Conservation (phyloP, 805 yeast genomes). For the Barnettozyma californica region DNA sequence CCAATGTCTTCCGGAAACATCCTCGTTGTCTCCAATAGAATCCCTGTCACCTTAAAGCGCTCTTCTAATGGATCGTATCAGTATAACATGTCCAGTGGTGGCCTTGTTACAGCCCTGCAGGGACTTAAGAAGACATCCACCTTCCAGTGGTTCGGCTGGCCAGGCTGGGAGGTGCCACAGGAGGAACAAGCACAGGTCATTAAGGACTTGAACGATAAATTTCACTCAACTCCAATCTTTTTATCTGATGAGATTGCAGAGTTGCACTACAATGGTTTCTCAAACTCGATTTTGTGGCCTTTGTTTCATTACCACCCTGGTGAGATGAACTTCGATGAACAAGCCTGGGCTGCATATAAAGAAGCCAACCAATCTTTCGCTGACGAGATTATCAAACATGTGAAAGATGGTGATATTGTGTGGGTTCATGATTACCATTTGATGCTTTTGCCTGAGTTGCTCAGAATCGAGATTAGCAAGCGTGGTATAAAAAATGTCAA, state of each 20-base stretch:
- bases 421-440: conserved; percentile 99
- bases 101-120: conserved; percentile 91
- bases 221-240: conserved; percentile 87
- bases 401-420: conserved; percentile 74
- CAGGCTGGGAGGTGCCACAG: conserved; percentile 82
- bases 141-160: conserved; percentile 99
- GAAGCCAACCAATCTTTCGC: conserved; percentile 88
- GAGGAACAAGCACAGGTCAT: conserved; percentile 66
- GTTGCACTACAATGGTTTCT: conserved; percentile 92
- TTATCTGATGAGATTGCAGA: conserved; percentile 88
- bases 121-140: conserved; percentile 79
- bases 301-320: conserved; percentile 98
- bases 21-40: conserved; percentile 86
- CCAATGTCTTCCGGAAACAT: conserved; percentile 44
- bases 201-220: conserved; percentile 64
- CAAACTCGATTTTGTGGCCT: conserved; percentile 96
- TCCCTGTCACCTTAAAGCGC: conserved; percentile 87
- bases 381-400: conserved; percentile 58
- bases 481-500: conserved; percentile 50
- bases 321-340: conserved; percentile 96
- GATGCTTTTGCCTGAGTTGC: conserved; percentile 89
- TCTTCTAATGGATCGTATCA: conserved; percentile 59
- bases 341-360: conserved; percentile 96
- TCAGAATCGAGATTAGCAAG: conserved; percentile 54
- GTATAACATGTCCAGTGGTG: conserved; percentile 94